Evolutionary conservation across 306 rosid genomes (phyloP).

Genomic region (Gastrolobium villosum): DNA sequence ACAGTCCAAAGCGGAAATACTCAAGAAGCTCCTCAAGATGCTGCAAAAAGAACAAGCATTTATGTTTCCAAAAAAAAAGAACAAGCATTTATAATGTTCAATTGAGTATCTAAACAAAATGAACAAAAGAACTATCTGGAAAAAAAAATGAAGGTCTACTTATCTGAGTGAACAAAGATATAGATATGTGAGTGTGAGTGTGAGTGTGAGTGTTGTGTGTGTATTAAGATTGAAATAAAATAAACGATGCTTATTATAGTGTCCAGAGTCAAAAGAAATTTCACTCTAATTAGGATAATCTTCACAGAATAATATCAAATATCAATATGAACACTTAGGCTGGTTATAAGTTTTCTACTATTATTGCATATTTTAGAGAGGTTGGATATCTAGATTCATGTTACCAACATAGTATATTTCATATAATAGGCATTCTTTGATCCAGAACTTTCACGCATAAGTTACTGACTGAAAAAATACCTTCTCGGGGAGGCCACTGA

Average conservation of each 20-base stretch:
- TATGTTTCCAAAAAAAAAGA: no score
- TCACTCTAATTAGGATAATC: conserved; percentile 10
- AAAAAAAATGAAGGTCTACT: not conserved
- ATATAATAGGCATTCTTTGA: not conserved
- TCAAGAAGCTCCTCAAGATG: conserved; percentile 84
- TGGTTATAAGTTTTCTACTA: conserved; percentile 13
- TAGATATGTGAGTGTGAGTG: not conserved
- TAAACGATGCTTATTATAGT: not conserved
- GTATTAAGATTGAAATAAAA: conserved; percentile 3
- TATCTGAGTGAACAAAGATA: not conserved
- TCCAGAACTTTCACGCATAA: conserved; percentile 4
- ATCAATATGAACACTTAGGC: conserved; percentile 16
- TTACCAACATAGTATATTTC: conserved; percentile 19
- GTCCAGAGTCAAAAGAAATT: conserved; percentile 24
- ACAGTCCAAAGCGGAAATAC: conserved; percentile 78
- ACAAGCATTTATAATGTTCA: conserved; percentile 29
- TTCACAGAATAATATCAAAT: conserved; percentile 19
- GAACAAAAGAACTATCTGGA: conserved; percentile 2
- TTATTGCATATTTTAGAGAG: not conserved
- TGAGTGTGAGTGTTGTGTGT: not conserved
- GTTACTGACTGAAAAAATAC: conserved; percentile 55
- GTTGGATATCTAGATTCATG: not conserved
- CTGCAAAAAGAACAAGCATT: conserved; percentile 62
- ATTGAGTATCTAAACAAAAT: conserved; percentile 24
- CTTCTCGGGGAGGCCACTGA: conserved; percentile 84